A percentile compares a stretch with the other conserved stretches of the same genome.
Conservation (phyloP, 2,329 filamentous ascomycete species). For the Aspergillus sp. region DNA sequence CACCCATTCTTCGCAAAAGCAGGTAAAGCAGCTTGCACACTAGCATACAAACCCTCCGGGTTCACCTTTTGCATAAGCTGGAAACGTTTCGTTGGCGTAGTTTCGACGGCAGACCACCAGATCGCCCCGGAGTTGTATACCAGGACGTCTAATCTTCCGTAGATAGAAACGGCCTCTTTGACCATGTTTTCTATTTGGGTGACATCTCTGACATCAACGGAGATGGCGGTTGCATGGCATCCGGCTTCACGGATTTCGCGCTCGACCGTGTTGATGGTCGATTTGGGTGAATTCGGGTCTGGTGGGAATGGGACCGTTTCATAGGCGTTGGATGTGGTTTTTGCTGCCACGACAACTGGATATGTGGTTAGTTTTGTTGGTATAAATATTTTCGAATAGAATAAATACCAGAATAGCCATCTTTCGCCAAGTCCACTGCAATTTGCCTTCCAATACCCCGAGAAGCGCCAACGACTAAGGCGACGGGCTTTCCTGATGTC, state of each 20-base stretch:
- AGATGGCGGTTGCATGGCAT: constrained; percentile 60
- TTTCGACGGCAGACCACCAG: constrained; percentile 72
- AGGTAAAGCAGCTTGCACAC: constrained; percentile 64
- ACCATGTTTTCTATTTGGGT: constrained; percentile 59
- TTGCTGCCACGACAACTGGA: constrained; percentile 71
- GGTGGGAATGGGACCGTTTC: constrained; percentile 61
- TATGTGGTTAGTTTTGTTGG: constrained; percentile 1
- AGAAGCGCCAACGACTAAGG: constrained; percentile 70
- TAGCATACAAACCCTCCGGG: constrained; percentile 69
- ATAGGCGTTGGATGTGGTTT: constrained; percentile 63
- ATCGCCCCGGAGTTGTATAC: constrained; percentile 83
- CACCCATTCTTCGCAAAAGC: constrained; percentile 53
- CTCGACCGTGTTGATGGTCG: constrained; percentile 75
- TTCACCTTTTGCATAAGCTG: constrained; percentile 73
- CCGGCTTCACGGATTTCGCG: constrained; percentile 66
- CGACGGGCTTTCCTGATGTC: constrained; percentile 43
- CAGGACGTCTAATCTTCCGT: constrained; percentile 65
- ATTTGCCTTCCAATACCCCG: constrained; percentile 77
- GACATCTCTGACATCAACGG: constrained; percentile 66
- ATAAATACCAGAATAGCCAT: constrained; percentile 63
- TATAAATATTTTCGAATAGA: background rate
- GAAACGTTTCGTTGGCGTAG: constrained; percentile 72
- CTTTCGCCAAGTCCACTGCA: constrained; percentile 68
- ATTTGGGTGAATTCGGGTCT: constrained; percentile 67
- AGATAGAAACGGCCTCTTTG: constrained; percentile 52